These are phyloP conservation scores for Hymenoscyphus fructigenus DNA, from an alignment of 2,329 filamentous ascomycete genomes.

Conservation along the genomic window DNA sequence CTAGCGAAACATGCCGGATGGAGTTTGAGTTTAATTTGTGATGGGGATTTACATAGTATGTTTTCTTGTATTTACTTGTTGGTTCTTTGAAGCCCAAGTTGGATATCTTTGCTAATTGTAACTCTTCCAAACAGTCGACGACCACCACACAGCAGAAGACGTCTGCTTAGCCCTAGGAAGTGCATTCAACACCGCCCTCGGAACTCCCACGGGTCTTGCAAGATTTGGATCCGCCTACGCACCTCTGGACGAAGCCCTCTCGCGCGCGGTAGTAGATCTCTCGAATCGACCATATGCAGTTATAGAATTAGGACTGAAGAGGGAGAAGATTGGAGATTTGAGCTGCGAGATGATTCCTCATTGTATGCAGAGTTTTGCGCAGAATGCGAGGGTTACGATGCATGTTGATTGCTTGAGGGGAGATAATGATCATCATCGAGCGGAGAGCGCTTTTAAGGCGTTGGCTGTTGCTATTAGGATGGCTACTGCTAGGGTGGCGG, in stretches of 20 bases:
- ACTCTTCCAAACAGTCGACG: constrained; percentile 66
- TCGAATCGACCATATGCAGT: constrained; percentile 88
- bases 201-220: constrained; percentile 75
- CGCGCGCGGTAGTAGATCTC: constrained; percentile 89
- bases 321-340: constrained; percentile 91
- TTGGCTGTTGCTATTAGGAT: constrained; percentile 80
- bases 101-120: not conserved
- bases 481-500: constrained; percentile 72
- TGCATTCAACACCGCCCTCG: constrained; percentile 80
- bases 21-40: constrained; percentile 79
- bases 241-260: constrained; percentile 92
- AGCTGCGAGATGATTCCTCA: constrained; percentile 97
- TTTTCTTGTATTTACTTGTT: constrained; percentile 27
- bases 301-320: constrained; percentile 77
- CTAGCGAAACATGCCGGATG: constrained; percentile 94
- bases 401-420: constrained; percentile 92
- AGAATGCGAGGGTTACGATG: constrained; percentile 85
- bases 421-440: constrained; percentile 92
- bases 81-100: not conserved
- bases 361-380: constrained; percentile 90
- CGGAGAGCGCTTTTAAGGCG: constrained; percentile 97
- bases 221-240: constrained; percentile 91
- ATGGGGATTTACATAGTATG: constrained; percentile 88
- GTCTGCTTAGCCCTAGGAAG: constrained; percentile 86
- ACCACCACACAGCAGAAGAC: constrained; percentile 98